Percentiles rank a stretch among this genome's conserved stretches.
Conservation (phyloP, 805 yeast species). For the Candida peoriensis region DNA sequence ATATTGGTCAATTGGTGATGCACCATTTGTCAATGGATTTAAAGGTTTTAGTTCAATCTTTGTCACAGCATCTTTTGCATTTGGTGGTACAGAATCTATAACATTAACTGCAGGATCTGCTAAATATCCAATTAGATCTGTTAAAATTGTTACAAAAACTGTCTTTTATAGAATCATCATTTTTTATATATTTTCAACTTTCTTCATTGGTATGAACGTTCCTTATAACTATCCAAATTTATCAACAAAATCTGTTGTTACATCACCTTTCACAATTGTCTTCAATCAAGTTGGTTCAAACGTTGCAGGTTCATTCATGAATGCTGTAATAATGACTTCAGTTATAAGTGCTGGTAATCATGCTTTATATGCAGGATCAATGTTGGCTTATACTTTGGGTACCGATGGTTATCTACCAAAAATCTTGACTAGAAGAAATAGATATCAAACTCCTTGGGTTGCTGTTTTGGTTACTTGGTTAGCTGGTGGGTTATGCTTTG, state of each 20-base stretch:
- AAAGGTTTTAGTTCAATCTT: constrained; percentile 47
- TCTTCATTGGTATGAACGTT: constrained; percentile 47
- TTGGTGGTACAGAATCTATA: constrained; percentile 54
- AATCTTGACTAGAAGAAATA: constrained; percentile 36
- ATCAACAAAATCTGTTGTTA: constrained; percentile 53
- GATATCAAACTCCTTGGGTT: constrained; percentile 43
- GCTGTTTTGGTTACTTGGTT: constrained; percentile 47
- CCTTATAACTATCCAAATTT: constrained; percentile 44
- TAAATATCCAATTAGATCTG: constrained; percentile 45
- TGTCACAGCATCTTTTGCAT: constrained; percentile 53
- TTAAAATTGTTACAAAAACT: constrained; percentile 49
- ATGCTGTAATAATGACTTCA: constrained; percentile 55
- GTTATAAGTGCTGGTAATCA: constrained; percentile 45
- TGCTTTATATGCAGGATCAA: constrained; percentile 49
- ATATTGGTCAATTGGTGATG: constrained; percentile 51
- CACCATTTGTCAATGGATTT: constrained; percentile 44
- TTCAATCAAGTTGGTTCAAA: constrained; percentile 59
- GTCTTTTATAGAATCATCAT: constrained; percentile 51
- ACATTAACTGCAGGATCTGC: constrained; percentile 57
- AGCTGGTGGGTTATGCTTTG: constrained; percentile 55
- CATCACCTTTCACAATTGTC: constrained; percentile 63
- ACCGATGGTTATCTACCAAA: constrained; percentile 47
- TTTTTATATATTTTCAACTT: constrained; percentile 43
- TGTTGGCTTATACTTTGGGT: constrained; percentile 49
- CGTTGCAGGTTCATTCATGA: constrained; percentile 55